Conservation (phyloP, 176 grass and related monocot genomes). For the Carex kokanica region DNA sequence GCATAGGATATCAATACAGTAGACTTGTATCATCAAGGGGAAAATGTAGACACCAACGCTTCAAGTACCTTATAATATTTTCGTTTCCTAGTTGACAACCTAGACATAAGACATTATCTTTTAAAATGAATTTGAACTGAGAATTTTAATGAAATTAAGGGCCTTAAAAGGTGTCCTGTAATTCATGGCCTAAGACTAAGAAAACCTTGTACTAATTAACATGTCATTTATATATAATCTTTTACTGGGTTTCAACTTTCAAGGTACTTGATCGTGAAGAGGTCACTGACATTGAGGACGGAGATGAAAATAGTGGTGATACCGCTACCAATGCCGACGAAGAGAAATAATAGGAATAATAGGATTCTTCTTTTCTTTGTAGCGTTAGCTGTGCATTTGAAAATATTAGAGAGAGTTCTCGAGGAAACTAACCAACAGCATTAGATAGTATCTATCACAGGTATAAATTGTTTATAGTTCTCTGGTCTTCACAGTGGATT, state of each 20-base stretch:
- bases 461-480: background rate
- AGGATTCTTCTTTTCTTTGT: constrained; percentile 13
- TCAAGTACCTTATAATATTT: too few relatives aligned
- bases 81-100: background rate
- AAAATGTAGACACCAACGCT: too few relatives aligned
- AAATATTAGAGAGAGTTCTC: constrained; percentile 5
- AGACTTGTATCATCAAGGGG: too few relatives aligned
- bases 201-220: background rate
- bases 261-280: background rate
- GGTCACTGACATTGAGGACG: background rate
- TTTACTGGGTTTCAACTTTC: background rate
- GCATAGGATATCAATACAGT: too few relatives aligned
- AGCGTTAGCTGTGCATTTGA: constrained; percentile 12
- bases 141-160: background rate
- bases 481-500: background rate
- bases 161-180: background rate
- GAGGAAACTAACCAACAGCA: constrained; percentile 23
- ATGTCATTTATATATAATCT: background rate
- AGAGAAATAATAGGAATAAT: background rate
- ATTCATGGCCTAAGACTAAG: background rate
- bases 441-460: background rate
- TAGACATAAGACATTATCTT: background rate
- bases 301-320: background rate
- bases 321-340: background rate
- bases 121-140: background rate